Evolutionary conservation across 2,329 filamentous ascomycete genomes (phyloP).

Genomic region (Fragosphaeria purpurea): DNA sequence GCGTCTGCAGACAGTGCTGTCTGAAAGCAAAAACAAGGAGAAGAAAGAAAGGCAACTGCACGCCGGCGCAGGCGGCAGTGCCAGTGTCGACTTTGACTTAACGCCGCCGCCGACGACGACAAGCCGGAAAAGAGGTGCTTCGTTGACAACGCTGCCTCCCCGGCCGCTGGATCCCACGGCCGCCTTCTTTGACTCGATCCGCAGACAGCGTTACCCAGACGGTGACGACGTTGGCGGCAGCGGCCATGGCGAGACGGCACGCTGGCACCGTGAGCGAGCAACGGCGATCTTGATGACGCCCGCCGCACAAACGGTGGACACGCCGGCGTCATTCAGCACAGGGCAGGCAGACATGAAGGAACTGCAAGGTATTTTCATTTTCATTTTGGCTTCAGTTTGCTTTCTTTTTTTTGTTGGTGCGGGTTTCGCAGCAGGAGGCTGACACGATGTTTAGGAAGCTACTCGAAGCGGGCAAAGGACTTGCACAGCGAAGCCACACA

Average conservation of each 20-base stretch:
- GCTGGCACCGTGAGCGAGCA: background rate
- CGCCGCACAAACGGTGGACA: background rate
- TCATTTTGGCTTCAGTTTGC: too few relatives aligned
- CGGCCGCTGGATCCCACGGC: constrained; percentile 4
- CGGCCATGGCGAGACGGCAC: background rate
- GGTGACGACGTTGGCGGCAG: background rate
- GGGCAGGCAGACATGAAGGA: background rate
- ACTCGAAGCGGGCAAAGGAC: constrained; percentile 9
- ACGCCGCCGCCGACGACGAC: constrained; percentile 7
- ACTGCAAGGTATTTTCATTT: constrained; percentile 1
- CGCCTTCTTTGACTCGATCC: constrained; percentile 12
- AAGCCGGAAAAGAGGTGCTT: background rate
- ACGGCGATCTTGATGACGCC: background rate
- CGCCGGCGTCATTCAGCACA: background rate
- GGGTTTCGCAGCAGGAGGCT: too few relatives aligned
- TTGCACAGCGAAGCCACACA: constrained; percentile 8
- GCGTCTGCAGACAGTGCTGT: constrained; percentile 9
- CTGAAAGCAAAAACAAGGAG: background rate
- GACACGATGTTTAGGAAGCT: constrained; percentile 5
- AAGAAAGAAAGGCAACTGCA: background rate
- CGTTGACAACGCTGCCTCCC: too few relatives aligned
- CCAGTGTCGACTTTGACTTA: background rate
- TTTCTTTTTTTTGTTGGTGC: background rate
- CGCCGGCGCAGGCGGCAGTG: too few relatives aligned
- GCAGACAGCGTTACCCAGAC: background rate